A percentile compares a stretch with the other conserved stretches of the same genome.
These are phyloP conservation scores for Cryptosporidium tyzzeri DNA, from an alignment of 169 alveolate genomes.

Conservation along the genomic window DNA sequence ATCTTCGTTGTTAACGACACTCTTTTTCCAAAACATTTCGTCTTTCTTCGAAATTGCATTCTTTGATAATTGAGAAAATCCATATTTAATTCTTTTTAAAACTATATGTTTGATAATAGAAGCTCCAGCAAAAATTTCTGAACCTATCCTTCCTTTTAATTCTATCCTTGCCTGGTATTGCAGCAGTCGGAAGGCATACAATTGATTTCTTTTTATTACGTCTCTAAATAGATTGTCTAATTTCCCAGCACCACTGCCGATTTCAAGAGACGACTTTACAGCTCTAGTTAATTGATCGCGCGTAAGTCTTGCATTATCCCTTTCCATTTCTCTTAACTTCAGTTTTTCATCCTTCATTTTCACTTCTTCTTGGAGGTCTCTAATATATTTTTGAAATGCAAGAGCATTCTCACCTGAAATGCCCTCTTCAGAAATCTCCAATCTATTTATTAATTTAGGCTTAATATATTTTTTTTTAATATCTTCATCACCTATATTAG, in stretches of 20 bases:
- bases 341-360: slow-evolving; percentile 75
- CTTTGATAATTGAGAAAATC: background rate
- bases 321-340: slow-evolving; percentile 72
- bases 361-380: slow-evolving; percentile 71
- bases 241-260: slow-evolving; percentile 72
- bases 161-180: slow-evolving; percentile 37
- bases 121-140: slow-evolving; percentile 68
- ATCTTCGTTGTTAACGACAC: slow-evolving; percentile 25
- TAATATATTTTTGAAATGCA: slow-evolving; percentile 68
- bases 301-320: slow-evolving; percentile 74
- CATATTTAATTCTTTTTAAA: slow-evolving; percentile 29
- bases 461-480: slow-evolving; percentile 22
- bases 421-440: slow-evolving; percentile 59
- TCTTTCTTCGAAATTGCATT: slow-evolving; percentile 33
- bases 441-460: slow-evolving; percentile 55
- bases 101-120: slow-evolving; percentile 17
- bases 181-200: slow-evolving; percentile 24
- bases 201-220: background rate
- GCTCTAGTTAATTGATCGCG: slow-evolving; percentile 73
- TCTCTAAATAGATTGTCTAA: slow-evolving; percentile 27
- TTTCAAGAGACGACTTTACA: slow-evolving; percentile 58
- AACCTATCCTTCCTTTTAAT: slow-evolving; percentile 25
- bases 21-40: slow-evolving; percentile 24
- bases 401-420: slow-evolving; percentile 76
- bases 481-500: background rate